Percentiles rank a stretch among this genome's conserved stretches.
Conservation (phyloP, 2,329 filamentous ascomycete species). For the Aspergillus tamarii region DNA sequence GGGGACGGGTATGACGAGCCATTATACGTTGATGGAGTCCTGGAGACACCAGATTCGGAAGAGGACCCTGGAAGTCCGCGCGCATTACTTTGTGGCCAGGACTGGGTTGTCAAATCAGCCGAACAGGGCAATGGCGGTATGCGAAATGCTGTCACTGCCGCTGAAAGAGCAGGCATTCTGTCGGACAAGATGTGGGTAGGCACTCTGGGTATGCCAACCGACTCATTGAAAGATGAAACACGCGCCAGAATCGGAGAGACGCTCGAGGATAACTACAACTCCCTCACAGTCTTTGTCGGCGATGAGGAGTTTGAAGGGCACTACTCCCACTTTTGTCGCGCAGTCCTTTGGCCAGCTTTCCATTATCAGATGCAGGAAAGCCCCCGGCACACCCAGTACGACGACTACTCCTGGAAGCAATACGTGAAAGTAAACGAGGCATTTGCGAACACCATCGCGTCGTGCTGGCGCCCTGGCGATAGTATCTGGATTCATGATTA, state of each 20-base stretch:
- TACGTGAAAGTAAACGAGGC: slow-evolving; percentile 90
- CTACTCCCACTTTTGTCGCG: slow-evolving; percentile 94
- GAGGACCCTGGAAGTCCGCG: slow-evolving; percentile 61
- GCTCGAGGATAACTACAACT: slow-evolving; percentile 77
- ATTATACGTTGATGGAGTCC: slow-evolving; percentile 22
- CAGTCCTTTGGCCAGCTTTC: slow-evolving; percentile 94
- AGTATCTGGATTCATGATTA: slow-evolving; percentile 96
- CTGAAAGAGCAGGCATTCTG: slow-evolving; percentile 67
- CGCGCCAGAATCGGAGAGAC: slow-evolving; percentile 81
- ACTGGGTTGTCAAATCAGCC: slow-evolving; percentile 80
- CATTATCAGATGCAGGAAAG: slow-evolving; percentile 97
- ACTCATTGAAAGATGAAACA: slow-evolving; percentile 74
- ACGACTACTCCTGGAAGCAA: slow-evolving; percentile 93
- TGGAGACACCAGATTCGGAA: slow-evolving; percentile 15
- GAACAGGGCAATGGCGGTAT: slow-evolving; percentile 91
- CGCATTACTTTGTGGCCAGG: slow-evolving; percentile 66
- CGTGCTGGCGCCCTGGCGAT: slow-evolving; percentile 89
- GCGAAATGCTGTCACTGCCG: slow-evolving; percentile 83
- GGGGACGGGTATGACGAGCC: slow-evolving; percentile 26
- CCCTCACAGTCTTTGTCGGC: slow-evolving; percentile 78
- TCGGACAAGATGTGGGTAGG: slow-evolving; percentile 83
- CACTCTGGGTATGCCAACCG: slow-evolving; percentile 89
- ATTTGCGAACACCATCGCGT: slow-evolving; percentile 84
- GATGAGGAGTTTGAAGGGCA: slow-evolving; percentile 94
- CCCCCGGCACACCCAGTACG: slow-evolving; percentile 94